Base-by-base conservation (phyloP, 257 asterid species). In the Solanum peruvianum region DNA sequence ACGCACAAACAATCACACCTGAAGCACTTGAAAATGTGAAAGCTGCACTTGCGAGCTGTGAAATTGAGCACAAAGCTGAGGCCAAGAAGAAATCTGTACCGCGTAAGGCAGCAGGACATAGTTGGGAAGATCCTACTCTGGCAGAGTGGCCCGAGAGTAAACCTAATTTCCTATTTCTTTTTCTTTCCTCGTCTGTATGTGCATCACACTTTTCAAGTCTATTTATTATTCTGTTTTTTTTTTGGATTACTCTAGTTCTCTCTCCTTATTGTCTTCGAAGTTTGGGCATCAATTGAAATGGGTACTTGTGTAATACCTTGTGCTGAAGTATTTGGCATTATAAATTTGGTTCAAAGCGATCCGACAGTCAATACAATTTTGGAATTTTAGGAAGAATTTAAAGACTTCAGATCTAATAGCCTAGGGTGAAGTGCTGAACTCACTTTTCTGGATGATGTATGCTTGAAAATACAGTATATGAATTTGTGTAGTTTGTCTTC, bases 61-160 rank as follows among this genome's bases (percentile, higher is more conserved):
- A 95, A 88, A 90, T 94, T 13, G 98, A 97, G 89, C 98, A 96
- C 91, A 97, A 97, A 92, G 97, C 98, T 21, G 99, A 95, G 92
- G 93, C 96, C 20, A 97, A 94, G 92, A 97, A 95, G 96, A 95
- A 93, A 92, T 95, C 99, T 42, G 25, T 95, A 86, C 99, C 99
- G 27, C 92, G 99, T 70, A 95, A 95, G 91, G 99, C 98, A 60
- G 99, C 99, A 12, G 99, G 99, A 81, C 98, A 95, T 12, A 64
- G 71, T 64, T 64, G 71, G 71, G 71, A 64, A 89, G 99, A 97
- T 90, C 97, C 99, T 56, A 92, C 98, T 67, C 98, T 97, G 70
- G 97, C 99, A 23, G 99, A 97, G 64, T 96, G 99, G 99, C 99
- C 99, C n/a, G 99, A 96, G 88, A 95, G 99, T 97, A 92, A 41